Base-by-base conservation (phyloP, 2,329 filamentous ascomycete species). In the Scleromitrula shiraiana region DNA sequence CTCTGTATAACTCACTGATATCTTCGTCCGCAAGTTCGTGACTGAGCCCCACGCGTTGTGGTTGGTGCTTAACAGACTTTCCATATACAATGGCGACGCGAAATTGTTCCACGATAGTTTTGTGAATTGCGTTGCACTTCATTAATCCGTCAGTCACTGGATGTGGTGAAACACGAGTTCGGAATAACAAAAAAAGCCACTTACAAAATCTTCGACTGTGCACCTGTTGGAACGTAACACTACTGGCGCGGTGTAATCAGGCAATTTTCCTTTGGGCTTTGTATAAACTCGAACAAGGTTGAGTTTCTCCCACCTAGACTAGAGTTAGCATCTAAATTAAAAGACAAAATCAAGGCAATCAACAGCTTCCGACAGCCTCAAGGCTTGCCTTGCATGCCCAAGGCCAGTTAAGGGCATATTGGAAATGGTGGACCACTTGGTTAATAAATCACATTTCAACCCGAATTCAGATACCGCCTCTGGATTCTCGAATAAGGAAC, bases 31-130 rank as follows among this genome's bases (percentile, higher is more conserved):
- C 88, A 62, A 98, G 75, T 73, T 95, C 88, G 67, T 98, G 93
- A 45, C 78, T 73, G 56, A 98, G 76, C 41, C 93, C 93, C 54
- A 97, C 93, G 62, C 90, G 81, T 71, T 98, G 93, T 56, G 93
- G 93, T 70, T 97, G 93, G 72, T 98, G 93, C 76, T 97, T 97
- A 59, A 97, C 91, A 48, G 90, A 96, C 67, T 91, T 93, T 59
- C 93, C 93, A 68, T 97, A 98, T 35, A 98, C 93, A 64, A 98
- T 84, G 46, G 93, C 93, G 53, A 83, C 80, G 70, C 91, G 94
- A 76, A 98, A 98, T 60, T 95, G 84, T 60, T 98, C 93, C 49
- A 93, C 77, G 65, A 98, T 97, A 49, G 82, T 94, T 66, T 93
- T 88, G 71, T 98, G 93, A 65, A 98, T 98, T 57, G 88, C 79